A percentile compares a stretch with the other conserved stretches of the same genome.
Evolutionary conservation across 805 yeast genomes (phyloP).

Genomic region (Wickerhamiella brachini): DNA sequence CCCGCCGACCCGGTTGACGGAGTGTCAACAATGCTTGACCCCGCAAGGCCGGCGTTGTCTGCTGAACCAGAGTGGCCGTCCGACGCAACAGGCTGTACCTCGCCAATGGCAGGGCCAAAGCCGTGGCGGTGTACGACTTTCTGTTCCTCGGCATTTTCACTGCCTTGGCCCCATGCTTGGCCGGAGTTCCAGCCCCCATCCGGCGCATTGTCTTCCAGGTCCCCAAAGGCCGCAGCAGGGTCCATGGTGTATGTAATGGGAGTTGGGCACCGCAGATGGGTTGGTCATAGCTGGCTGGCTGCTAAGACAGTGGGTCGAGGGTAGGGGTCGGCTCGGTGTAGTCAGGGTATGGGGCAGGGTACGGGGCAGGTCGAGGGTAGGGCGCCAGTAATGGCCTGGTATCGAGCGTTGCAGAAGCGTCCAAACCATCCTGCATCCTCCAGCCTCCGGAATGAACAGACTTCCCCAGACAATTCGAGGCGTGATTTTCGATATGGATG

Average conservation of each 20-base stretch:
- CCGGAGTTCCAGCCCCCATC: conserved; percentile 9
- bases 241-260: not conserved
- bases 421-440: not conserved
- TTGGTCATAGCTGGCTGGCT: too few species aligned
- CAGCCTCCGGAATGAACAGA: not conserved
- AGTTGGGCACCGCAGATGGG: too few species aligned
- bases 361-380: not conserved
- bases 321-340: too few species aligned
- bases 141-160: not conserved
- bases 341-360: too few species aligned
- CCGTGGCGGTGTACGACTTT: not conserved
- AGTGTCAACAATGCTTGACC: not conserved
- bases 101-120: not conserved
- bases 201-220: conserved; percentile 20
- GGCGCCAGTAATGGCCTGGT: too few species aligned
- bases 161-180: not conserved
- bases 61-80: too few species aligned
- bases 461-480: conserved; percentile 30
- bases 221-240: conserved; percentile 14
- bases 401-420: not conserved
- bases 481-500: conserved; percentile 67
- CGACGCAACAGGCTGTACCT: too few species aligned
- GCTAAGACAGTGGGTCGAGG: too few species aligned
- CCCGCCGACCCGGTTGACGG: not conserved
- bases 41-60: not conserved